Conservation (phyloP, 1,284 basidiomycete genomes). For the Trametes sp. region DNA sequence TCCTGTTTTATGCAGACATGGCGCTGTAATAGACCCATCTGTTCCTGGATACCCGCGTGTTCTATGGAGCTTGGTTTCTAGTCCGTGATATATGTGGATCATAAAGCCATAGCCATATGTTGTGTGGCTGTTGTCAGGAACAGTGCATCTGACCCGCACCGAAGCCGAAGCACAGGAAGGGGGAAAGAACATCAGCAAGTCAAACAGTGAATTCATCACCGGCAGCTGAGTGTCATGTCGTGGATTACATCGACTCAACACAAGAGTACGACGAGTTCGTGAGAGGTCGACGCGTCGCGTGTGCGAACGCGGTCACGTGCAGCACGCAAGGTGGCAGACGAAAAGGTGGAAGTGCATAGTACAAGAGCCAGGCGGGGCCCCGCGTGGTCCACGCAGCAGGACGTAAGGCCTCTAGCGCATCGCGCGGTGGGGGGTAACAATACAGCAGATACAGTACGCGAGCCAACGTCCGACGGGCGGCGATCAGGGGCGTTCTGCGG, state of each 20-base stretch:
- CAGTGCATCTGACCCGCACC: too few relatives aligned
- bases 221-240: too few relatives aligned
- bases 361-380: slow-evolving; percentile 22
- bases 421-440: slow-evolving; percentile 19
- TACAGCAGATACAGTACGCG: slow-evolving; percentile 30
- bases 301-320: slow-evolving; percentile 11
- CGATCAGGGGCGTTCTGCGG: slow-evolving; percentile 9
- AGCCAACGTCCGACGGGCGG: slow-evolving; percentile 5
- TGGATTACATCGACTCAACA: too few relatives aligned
- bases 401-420: slow-evolving; percentile 21
- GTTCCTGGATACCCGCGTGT: neutral
- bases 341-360: slow-evolving; percentile 20
- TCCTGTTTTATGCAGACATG: neutral
- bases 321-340: neutral
- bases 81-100: neutral
- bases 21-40: neutral
- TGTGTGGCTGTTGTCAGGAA: too few relatives aligned
- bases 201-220: too few relatives aligned
- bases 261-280: too few relatives aligned
- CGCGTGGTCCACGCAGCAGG: slow-evolving; percentile 21
- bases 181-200: too few relatives aligned
- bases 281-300: neutral
- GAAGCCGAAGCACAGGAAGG: too few relatives aligned
- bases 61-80: neutral
- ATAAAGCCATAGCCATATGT: too few relatives aligned